phyloP scores from a whole-genome alignment of 1,139 yeast species.

The Petasospora fabianii region DNA sequence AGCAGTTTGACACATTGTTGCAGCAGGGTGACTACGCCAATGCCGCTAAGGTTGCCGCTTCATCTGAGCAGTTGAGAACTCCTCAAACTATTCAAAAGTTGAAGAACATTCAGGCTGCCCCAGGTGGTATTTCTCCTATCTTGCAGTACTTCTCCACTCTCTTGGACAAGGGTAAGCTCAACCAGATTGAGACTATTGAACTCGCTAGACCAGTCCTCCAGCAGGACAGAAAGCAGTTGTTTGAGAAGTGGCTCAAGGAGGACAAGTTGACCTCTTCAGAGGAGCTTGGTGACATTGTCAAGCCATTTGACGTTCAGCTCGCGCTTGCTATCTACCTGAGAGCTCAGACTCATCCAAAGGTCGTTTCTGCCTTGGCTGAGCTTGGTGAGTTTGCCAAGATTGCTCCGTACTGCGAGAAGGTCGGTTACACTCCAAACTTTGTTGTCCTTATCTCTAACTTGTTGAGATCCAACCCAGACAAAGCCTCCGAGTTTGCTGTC shows the following conservation, averaged over 20 bases:
- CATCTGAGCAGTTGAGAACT: slow-evolving; percentile 90
- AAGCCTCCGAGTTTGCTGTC: slow-evolving; percentile 95
- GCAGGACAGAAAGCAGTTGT: slow-evolving; percentile 89
- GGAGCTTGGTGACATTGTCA: slow-evolving; percentile 94
- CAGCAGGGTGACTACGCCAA: slow-evolving; percentile 82
- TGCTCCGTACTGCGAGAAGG: slow-evolving; percentile 89
- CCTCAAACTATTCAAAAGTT: slow-evolving; percentile 92
- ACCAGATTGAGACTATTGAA: slow-evolving; percentile 91
- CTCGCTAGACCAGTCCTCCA: slow-evolving; percentile 93
- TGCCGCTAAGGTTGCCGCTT: slow-evolving; percentile 97
- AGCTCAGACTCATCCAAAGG: slow-evolving; percentile 83
- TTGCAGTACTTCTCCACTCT: slow-evolving; percentile 89
- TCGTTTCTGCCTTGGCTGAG: slow-evolving; percentile 89
- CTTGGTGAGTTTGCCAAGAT: slow-evolving; percentile 96
- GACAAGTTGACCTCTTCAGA: slow-evolving; percentile 92
- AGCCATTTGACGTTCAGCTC: slow-evolving; percentile 78
- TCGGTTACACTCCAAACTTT: slow-evolving; percentile 85
- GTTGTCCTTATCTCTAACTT: slow-evolving; percentile 87
- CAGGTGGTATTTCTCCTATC: slow-evolving; percentile 93
- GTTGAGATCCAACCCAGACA: slow-evolving; percentile 92
- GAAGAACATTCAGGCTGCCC: slow-evolving; percentile 89
- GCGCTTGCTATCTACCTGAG: slow-evolving; percentile 91
- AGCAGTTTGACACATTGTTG: slow-evolving; percentile 85
- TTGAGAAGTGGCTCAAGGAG: slow-evolving; percentile 96
- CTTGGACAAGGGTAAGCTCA: slow-evolving; percentile 88